Base-by-base conservation (phyloP, 106 monocot genomes). In the Phalaenopsis aphrodite region DNA sequence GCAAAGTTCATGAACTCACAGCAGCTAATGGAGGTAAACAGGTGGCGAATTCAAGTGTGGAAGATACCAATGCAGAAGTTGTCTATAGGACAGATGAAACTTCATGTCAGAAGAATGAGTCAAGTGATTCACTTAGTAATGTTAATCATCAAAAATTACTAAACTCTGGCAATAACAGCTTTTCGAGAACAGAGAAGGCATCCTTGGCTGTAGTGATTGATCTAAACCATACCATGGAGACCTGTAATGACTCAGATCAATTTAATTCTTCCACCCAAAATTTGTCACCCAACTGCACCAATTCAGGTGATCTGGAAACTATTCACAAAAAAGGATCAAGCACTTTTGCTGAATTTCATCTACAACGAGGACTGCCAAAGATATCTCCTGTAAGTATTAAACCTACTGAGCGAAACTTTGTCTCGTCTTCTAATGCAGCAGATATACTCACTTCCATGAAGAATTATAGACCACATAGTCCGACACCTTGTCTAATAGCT, bases 131-230 rank as follows among this genome's bases (percentile, higher is more conserved):
- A 82, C 24, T 37, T 80, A 42, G 37, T 82, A 45, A 77, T 84
- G 38, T 41, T 30, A 8, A 19, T 30, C 49, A 79, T 30, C 3
- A 11, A 37, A 18, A 30, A 39, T 48, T 19, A 64, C 23, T 15
- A 12, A 52, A 15, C 52, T 52, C 15, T 0, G 14, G 52, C 24
- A 82, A 19, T 7, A 78, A 23, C 9, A 43, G 24, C 38, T 78
- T 42, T 80, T 39, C 65, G 78, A 58, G 56, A 43, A 19, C 43
- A 23, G 46, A 80, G 48, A 78, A 79, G 49, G 23, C 14, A 12
- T 30, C 74, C n/a, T 55, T 84, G 23, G 65, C 58, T 42, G 80
- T 82, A 64, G 30, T 56, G 56, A 41, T 78, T 17, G 86, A 89
- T 41, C 75, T 86, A 43, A 82, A 86, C 38, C 56, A 77, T 38